Base-by-base conservation (phyloP, 768 basidiomycete genomes). In the Trametes elegans region DNA sequence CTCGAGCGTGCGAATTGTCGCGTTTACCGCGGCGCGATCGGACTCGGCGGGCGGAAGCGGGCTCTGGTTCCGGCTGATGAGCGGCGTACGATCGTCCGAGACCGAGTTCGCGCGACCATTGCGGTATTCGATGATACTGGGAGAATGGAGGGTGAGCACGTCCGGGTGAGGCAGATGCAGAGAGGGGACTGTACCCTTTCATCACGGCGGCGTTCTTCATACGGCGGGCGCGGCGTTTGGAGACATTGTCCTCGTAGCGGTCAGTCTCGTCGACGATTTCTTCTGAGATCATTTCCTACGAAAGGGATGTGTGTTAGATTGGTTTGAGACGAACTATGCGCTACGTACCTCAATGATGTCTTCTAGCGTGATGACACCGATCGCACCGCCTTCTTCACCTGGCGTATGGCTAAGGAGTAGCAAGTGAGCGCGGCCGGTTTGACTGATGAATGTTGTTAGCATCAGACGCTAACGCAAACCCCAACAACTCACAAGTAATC, bases 211-310 rank as follows among this genome's bases (percentile, higher is more conserved):
- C 81, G 11, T 85, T 91, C 11, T 85, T 87, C 55, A 79, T 70
- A 13, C 94, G 77, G 59, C 79, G 84, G 0, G 90, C 93, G 7
- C 77, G 74, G 55, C 78, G 79, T 66, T 93, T 94, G 47, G 83
- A 85, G 43, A 84, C 84, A 65, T 96, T 97, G 62, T 93, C 90
- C 60, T 90, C 85, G 62, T 88, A 95, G 24, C 85, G 79, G 71
- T 97, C 94, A 2, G 93, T 96, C 71, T 97, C 94, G 64, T 96
- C 94, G 27, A 96, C 88, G 49, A 97, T 96, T 68, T 97, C 95
- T 71, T 97, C 93, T 0, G 89, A 87, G 18, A 98, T 91, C 58
- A 98, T 97, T 79, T 96, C 94, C 80, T 91, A 71, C 59, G n/a
- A 4, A 3, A 45, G 3, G 2, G 7, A 14, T 8, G 2, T 18